A percentile compares a stretch with the other conserved stretches of the same genome.
These are phyloP conservation scores for Xanthoconium separans DNA, from an alignment of 1,284 basidiomycete genomes.

Conservation along the genomic window DNA sequence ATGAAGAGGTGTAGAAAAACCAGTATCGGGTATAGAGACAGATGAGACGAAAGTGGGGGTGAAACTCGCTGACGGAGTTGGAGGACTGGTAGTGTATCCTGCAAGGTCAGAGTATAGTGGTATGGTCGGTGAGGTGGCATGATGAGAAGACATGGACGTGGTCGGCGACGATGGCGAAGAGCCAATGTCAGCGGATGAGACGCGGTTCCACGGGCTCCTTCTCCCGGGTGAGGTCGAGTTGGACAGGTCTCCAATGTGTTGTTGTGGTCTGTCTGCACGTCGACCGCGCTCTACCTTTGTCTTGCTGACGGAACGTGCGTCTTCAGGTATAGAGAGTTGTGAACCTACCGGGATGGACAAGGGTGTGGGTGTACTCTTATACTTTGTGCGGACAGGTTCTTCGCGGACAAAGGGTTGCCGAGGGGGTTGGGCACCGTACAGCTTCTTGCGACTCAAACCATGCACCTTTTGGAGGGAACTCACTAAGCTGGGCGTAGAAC, in stretches of 20 bases:
- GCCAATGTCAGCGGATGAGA: constrained; percentile 23
- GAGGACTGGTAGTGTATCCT: constrained; percentile 17
- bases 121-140: constrained; percentile 24
- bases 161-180: constrained; percentile 29
- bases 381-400: constrained; percentile 36
- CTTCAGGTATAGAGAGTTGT: constrained; percentile 25
- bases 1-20: constrained; percentile 10
- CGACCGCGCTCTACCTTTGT: constrained; percentile 27
- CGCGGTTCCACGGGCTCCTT: constrained; percentile 22
- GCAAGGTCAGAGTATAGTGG: constrained; percentile 24
- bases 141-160: constrained; percentile 21
- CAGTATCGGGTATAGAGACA: constrained; percentile 14
- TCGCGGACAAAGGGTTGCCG: constrained; percentile 53
- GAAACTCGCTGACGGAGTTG: constrained; percentile 13
- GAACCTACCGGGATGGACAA: constrained; percentile 33
- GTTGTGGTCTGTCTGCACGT: constrained; percentile 18
- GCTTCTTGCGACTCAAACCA: constrained; percentile 61
- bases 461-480: constrained; percentile 57
- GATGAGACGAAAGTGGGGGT: constrained; percentile 12
- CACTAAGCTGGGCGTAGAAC: constrained; percentile 43
- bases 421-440: constrained; percentile 50
- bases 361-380: constrained; percentile 32
- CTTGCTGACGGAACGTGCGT: constrained; percentile 20
- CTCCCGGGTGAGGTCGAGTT: constrained; percentile 21
- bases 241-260: constrained; percentile 18